Evolutionary conservation across 2,329 filamentous ascomycete species (phyloP).

Genomic region (Fusarium subtropicale): DNA sequence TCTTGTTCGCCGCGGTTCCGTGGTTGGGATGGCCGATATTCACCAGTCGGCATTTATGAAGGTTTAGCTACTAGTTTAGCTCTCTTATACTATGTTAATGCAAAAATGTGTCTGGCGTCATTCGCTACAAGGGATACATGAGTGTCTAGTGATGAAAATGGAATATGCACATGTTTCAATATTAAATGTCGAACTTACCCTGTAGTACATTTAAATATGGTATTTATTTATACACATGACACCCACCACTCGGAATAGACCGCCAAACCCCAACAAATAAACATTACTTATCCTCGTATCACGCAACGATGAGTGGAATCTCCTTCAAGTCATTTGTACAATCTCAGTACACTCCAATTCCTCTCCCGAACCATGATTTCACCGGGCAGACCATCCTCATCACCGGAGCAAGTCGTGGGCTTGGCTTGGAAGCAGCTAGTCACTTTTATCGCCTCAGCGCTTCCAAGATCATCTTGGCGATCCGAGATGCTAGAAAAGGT

Average conservation of each 20-base stretch:
- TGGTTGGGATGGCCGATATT: no score
- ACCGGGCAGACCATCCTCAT: neutral
- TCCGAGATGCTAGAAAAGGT: neutral
- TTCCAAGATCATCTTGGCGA: neutral
- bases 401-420: constrained; percentile 2
- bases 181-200: no score
- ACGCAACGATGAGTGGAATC: neutral
- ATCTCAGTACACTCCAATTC: constrained; percentile 2
- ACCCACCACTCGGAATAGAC: neutral
- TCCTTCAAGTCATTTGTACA: constrained; percentile 3
- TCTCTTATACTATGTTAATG: no score
- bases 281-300: neutral
- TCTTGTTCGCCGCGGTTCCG: neutral
- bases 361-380: neutral
- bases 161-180: no score
- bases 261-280: neutral
- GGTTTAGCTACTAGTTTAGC: no score
- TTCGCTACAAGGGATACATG: no score
- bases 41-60: no score
- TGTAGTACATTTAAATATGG: no score
- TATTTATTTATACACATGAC: no score
- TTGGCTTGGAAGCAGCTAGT: constrained; percentile 3
- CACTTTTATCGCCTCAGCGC: constrained; percentile 7
- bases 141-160: no score
- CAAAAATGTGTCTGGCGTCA: no score